Percentiles rank a stretch among this genome's conserved stretches.
These are phyloP conservation scores for Sporothrix pseudoabietina DNA, from an alignment of 2,329 filamentous ascomycete genomes.

Conservation along the genomic window DNA sequence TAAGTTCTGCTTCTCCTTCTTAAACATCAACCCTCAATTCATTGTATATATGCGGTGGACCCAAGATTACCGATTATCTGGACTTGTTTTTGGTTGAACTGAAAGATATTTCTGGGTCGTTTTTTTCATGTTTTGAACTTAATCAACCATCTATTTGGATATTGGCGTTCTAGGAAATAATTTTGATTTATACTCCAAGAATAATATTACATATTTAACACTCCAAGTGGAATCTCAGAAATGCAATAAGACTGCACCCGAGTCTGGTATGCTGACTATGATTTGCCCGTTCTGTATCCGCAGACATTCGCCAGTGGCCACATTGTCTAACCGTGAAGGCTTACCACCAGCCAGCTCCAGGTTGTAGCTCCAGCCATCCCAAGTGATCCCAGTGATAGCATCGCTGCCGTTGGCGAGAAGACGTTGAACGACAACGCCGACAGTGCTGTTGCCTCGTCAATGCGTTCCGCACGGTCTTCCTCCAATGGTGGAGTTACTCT, in stretches of 20 bases:
- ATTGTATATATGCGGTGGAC: conserved; percentile 15
- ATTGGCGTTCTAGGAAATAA: not conserved
- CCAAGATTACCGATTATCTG: not conserved
- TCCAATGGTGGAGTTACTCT: not conserved
- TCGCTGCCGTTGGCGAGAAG: conserved; percentile 64
- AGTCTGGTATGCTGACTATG: conserved; percentile 45
- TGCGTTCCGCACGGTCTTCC: too few species aligned
- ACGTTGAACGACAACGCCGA: conserved; percentile 42
- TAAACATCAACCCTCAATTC: not conserved
- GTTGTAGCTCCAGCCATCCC: conserved; percentile 64
- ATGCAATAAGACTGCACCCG: conserved; percentile 46
- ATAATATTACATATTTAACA: not conserved
- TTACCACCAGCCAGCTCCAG: conserved; percentile 57
- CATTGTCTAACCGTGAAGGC: conserved; percentile 57
- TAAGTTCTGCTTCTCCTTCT: too few species aligned
- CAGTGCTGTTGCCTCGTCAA: not conserved
- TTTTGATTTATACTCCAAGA: too few species aligned
- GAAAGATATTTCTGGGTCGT: not conserved
- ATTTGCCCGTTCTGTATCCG: conserved; percentile 37
- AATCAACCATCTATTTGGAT: not conserved
- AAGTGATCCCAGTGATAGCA: conserved; percentile 61
- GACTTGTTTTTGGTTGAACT: not conserved
- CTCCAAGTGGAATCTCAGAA: not conserved
- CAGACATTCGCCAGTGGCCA: conserved; percentile 49
- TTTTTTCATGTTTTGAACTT: not conserved